Evolutionary conservation across 768 basidiomycete genomes (phyloP), one percentile per base, ranked within the genome.

Genomic region (Tricholoma sp.): DNA sequence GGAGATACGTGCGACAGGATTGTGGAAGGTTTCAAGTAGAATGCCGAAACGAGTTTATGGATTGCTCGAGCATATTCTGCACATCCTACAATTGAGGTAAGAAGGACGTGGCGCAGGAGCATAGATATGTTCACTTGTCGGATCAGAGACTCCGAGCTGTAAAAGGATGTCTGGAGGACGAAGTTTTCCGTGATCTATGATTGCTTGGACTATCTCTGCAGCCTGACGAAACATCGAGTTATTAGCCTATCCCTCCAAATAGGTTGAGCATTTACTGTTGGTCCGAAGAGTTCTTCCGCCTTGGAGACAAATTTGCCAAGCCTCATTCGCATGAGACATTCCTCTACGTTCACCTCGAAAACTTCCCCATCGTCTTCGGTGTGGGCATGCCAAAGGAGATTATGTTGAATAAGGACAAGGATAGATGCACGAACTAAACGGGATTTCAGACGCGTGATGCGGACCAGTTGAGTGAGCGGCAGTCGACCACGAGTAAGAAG

Each of bases 141-240:
- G 68, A 62, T 89, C 83, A 57, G 71, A 72, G 14, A 74, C 71
- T 9, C 80, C 78, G 27, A 86, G 69, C 39, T 72, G 69, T 16
- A 76, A 72, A 22, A 89, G 61, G 49, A 96, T 83, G 56, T 93
- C 87, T 63, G 83, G 83, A 3, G 85, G 79, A 50, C 84, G 83
- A 64, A 96, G 79, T 69, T 94, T 95, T 35, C 95, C 95, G 66
- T 93, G 87, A 65, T 94, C 84, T 54, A 96, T 74, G 24, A 96
- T 75, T 10, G 84, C 72, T 63, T 86, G 83, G 19, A 97, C 75
- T 54, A 98, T 84, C 55, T 88, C 84, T 52, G 83, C 81, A 11
- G 82, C 91, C 92, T 94, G 58, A 18, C 21, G 12, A 50, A 43
- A 35, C n/a, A 14, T 46, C 19, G 45, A 6, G 3, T 18, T 18